These are phyloP conservation scores for Tetrapisispora arboricola DNA, from an alignment of 805 yeast species.

Conservation along the genomic window DNA sequence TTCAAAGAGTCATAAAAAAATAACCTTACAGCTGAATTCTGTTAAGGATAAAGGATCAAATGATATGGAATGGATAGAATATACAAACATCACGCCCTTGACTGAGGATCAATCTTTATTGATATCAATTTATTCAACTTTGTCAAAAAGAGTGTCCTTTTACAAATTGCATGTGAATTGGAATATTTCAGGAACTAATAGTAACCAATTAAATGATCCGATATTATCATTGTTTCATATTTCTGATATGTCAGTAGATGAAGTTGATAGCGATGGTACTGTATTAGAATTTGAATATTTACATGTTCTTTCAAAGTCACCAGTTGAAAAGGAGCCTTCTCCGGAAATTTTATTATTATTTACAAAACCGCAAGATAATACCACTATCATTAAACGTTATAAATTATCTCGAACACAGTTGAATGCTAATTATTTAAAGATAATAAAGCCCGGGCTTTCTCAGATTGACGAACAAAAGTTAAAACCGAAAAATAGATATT, in stretches of 20 bases:
- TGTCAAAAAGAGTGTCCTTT: conserved; percentile 19
- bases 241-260: conserved; percentile 16
- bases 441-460: conserved; percentile 8
- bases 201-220: conserved; percentile 24
- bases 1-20: conserved; percentile 30
- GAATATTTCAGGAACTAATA: conserved; percentile 21
- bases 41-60: conserved; percentile 15
- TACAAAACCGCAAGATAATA: conserved; percentile 14
- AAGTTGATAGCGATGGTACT: conserved; percentile 16
- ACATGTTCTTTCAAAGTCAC: conserved; percentile 21
- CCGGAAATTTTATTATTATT: conserved; percentile 25
- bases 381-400: conserved; percentile 20
- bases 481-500: conserved; percentile 8
- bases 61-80: conserved; percentile 26
- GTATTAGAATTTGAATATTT: conserved; percentile 16
- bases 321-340: conserved; percentile 19
- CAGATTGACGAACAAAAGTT: not conserved
- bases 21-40: conserved; percentile 21
- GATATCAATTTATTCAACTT: conserved; percentile 21
- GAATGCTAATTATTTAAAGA: conserved; percentile 15
- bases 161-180: conserved; percentile 25
- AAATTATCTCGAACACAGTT: conserved; percentile 14
- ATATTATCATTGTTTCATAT: conserved; percentile 20
- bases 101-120: conserved; percentile 25
- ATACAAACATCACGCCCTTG: conserved; percentile 26